A percentile compares a stretch with the other conserved stretches of the same genome.
Conservation (phyloP, 1,139 yeast genomes). For the Taiozyma sp. region DNA sequence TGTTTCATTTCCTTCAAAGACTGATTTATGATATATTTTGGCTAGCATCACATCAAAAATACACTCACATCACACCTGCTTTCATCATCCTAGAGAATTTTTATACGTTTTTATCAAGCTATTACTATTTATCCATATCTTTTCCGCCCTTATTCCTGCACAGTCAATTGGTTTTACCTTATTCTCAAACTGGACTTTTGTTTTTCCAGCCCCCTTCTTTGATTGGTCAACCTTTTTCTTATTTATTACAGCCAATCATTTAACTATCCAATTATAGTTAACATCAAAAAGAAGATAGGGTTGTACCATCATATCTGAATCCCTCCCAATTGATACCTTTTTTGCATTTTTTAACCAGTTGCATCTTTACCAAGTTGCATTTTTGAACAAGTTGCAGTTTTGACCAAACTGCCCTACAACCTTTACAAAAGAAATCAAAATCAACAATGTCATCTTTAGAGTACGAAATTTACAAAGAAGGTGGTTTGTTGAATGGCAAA, state of each 20-base stretch:
- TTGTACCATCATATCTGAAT: background rate
- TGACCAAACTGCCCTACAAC: background rate
- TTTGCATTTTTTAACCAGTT: background rate
- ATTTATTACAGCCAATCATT: background rate
- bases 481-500: constrained; percentile 55
- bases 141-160: background rate
- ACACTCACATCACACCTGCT: background rate
- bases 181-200: background rate
- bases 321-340: background rate
- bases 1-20: background rate
- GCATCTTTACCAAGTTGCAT: no score
- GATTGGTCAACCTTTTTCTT: background rate
- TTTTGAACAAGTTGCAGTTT: no score
- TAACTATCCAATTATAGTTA: background rate
- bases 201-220: background rate
- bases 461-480: constrained; percentile 50
- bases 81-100: background rate
- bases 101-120: background rate
- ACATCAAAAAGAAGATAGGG: background rate
- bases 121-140: background rate
- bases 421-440: background rate
- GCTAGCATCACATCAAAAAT: background rate
- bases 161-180: background rate
- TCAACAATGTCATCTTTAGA: constrained; percentile 3
- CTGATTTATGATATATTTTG: background rate